These are phyloP conservation scores for Ganoderma resinaceum DNA, from an alignment of 1,284 basidiomycete species.

Conservation along the genomic window DNA sequence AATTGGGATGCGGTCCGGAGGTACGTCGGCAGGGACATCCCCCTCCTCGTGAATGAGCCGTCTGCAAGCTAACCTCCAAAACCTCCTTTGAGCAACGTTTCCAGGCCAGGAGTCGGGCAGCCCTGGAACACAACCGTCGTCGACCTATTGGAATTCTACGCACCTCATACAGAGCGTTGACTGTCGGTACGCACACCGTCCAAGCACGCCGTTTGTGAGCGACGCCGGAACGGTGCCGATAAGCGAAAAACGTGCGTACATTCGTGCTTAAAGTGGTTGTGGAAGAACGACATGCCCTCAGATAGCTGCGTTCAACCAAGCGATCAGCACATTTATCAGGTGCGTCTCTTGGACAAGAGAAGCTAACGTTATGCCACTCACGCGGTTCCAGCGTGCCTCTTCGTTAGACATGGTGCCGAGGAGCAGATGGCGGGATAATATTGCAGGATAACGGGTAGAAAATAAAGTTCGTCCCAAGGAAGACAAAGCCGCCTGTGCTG, in stretches of 20 bases:
- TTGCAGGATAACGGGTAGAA: not conserved
- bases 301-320: slow-evolving; percentile 30
- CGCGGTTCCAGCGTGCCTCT: slow-evolving; percentile 28
- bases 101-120: not conserved
- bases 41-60: slow-evolving; percentile 38
- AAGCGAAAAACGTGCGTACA: slow-evolving; percentile 32
- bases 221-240: not conserved
- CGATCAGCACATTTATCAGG: not conserved
- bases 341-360: not conserved
- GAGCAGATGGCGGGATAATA: not conserved
- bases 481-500: not conserved
- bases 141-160: not conserved
- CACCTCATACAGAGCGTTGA: slow-evolving; percentile 39
- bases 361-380: slow-evolving; percentile 6
- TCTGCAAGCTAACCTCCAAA: slow-evolving; percentile 36
- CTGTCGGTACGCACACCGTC: slow-evolving; percentile 18
- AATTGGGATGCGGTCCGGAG: slow-evolving; percentile 35
- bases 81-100: not conserved
- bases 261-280: slow-evolving; percentile 41
- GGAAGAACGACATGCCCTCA: slow-evolving; percentile 37
- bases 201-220: not conserved
- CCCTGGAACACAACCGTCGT: not conserved
- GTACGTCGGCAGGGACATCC: slow-evolving; percentile 39
- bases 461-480: not conserved
- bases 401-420: slow-evolving; percentile 17